phyloP scores from a whole-genome alignment of 345 rosid species.

The Camelina laxa region DNA sequence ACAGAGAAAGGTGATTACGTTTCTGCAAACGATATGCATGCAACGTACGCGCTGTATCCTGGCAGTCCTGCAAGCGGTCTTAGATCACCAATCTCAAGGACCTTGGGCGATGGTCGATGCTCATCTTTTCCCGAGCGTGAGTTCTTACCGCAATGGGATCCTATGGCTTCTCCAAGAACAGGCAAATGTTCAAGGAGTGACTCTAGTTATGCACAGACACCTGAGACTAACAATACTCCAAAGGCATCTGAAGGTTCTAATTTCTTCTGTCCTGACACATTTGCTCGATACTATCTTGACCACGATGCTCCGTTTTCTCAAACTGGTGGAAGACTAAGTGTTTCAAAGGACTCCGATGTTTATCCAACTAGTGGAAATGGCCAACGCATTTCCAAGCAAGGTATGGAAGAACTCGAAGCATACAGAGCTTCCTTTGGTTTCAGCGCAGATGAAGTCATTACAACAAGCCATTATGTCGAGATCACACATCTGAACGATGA shows the following conservation, averaged over 20 bases:
- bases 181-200: constrained; percentile 64
- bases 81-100: constrained; percentile 65
- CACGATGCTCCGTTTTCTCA: constrained; percentile 84
- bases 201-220: constrained; percentile 65
- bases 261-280: constrained; percentile 98
- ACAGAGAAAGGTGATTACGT: constrained; percentile 54
- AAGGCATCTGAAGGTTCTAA: constrained; percentile 69
- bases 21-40: constrained; percentile 67
- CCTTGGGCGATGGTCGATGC: constrained; percentile 64
- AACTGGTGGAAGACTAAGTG: constrained; percentile 88
- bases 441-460: constrained; percentile 88
- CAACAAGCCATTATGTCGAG: constrained; percentile 85
- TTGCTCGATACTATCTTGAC: constrained; percentile 89
- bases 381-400: constrained; percentile 75
- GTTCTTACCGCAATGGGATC: constrained; percentile 72
- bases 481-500: constrained; percentile 76
- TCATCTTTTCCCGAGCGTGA: constrained; percentile 81
- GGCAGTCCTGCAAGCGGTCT: constrained; percentile 84
- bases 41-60: constrained; percentile 66
- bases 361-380: constrained; percentile 57
- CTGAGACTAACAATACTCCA: constrained; percentile 55
- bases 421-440: constrained; percentile 98
- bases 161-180: constrained; percentile 68
- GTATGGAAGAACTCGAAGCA: constrained; percentile 88
- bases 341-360: constrained; percentile 88